These are phyloP conservation scores for Aureobasidium mangrovei DNA, from an alignment of 2,329 filamentous ascomycete species.

Conservation along the genomic window DNA sequence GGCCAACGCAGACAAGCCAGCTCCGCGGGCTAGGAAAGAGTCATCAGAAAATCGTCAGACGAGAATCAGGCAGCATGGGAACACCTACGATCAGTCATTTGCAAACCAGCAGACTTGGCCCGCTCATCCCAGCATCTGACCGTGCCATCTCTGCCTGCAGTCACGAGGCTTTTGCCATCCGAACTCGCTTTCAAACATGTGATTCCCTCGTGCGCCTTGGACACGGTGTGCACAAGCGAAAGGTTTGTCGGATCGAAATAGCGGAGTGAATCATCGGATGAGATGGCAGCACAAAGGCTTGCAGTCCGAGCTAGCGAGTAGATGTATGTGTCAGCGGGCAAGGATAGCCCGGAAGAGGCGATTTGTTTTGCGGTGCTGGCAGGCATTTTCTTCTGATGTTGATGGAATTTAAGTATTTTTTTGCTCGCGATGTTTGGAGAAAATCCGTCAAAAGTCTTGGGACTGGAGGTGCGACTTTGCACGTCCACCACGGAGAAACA, in stretches of 20 bases:
- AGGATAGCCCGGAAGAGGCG: constrained; percentile 9
- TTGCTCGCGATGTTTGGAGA: not conserved
- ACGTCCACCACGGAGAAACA: not conserved
- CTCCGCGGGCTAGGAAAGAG: constrained; percentile 24
- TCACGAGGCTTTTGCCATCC: constrained; percentile 46
- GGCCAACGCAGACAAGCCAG: constrained; percentile 57
- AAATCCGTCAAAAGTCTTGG: constrained; percentile 3
- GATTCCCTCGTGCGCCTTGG: constrained; percentile 47
- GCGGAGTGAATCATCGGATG: constrained; percentile 62
- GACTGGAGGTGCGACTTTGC: not conserved
- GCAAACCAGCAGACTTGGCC: constrained; percentile 29
- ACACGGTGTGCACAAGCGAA: constrained; percentile 40
- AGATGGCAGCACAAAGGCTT: constrained; percentile 48
- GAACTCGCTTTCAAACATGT: constrained; percentile 47
- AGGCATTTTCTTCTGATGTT: constrained; percentile 1
- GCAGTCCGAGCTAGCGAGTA: constrained; percentile 42
- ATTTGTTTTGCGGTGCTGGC: constrained; percentile 5
- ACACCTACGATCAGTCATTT: constrained; percentile 11
- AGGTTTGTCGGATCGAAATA: constrained; percentile 55
- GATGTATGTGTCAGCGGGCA: constrained; percentile 40
- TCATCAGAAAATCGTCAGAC: not conserved
- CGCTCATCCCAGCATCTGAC: constrained; percentile 60
- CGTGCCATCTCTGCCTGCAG: constrained; percentile 62
- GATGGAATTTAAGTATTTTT: not conserved
- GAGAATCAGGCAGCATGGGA: not conserved